These are phyloP conservation scores for Dionaea muscipula DNA, from an alignment of 179 eudicot genomes.

Conservation along the genomic window DNA sequence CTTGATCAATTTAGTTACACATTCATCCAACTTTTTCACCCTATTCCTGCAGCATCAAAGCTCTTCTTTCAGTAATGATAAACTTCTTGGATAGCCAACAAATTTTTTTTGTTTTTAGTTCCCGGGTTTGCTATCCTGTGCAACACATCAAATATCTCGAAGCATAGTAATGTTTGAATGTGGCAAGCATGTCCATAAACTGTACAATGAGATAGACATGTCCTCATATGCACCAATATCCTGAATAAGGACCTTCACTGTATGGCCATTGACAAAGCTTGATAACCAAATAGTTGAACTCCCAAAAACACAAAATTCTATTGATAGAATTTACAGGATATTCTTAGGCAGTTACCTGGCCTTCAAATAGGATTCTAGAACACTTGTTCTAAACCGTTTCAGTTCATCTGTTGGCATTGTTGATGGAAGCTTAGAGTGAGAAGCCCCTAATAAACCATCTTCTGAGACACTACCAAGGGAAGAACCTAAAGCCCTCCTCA, in stretches of 20 bases:
- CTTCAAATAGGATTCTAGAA: conserved; percentile 42
- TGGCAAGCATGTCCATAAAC: too few species aligned
- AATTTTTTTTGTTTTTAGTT: too few species aligned
- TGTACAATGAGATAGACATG: too few species aligned
- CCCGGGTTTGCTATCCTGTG: too few species aligned
- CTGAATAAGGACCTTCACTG: too few species aligned
- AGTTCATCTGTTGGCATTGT: conserved; percentile 46
- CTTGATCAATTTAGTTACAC: conserved; percentile 45
- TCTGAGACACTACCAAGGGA: conserved; percentile 44
- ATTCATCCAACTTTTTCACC: conserved; percentile 54
- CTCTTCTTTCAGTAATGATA: too few species aligned
- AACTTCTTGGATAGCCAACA: too few species aligned
- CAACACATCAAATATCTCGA: too few species aligned
- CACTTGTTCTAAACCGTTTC: conserved; percentile 45
- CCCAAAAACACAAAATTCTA: not conserved
- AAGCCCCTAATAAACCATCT: conserved; percentile 50
- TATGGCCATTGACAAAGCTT: too few species aligned
- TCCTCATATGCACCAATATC: too few species aligned
- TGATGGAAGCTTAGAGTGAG: conserved; percentile 46
- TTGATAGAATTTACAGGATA: not conserved
- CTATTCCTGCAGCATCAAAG: conserved; percentile 39
- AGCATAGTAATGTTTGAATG: too few species aligned
- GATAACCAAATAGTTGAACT: not conserved
- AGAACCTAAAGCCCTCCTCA: conserved; percentile 48
- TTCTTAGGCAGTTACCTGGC: conserved; percentile 39